A percentile compares a stretch with the other conserved stretches of the same genome.
phyloP scores from a whole-genome alignment of 768 basidiomycete genomes.

The Pisolithus orientalis region DNA sequence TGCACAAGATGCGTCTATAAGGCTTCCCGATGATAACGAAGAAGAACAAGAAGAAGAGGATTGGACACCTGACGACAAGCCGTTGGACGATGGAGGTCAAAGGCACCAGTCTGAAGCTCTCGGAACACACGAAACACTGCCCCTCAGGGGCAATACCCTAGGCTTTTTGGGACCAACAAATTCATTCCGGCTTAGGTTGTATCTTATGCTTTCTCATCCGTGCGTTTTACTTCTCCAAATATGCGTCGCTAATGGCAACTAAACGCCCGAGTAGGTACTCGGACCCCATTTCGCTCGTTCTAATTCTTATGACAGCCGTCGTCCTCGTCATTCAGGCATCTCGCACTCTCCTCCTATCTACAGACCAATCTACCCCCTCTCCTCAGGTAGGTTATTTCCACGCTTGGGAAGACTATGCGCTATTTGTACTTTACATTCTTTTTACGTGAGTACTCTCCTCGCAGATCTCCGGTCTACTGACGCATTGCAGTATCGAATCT shows the following conservation, averaged over 20 bases:
- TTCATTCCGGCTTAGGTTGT: slow-evolving; percentile 55
- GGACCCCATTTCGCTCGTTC: slow-evolving; percentile 74
- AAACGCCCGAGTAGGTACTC: slow-evolving; percentile 53
- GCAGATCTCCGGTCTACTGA: not conserved
- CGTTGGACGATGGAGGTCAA: slow-evolving; percentile 30
- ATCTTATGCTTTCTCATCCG: slow-evolving; percentile 64
- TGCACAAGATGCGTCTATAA: slow-evolving; percentile 52
- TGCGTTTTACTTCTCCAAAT: slow-evolving; percentile 34
- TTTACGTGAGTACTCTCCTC: slow-evolving; percentile 62
- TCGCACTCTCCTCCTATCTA: slow-evolving; percentile 47
- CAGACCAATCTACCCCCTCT: slow-evolving; percentile 32
- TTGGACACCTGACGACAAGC: slow-evolving; percentile 30
- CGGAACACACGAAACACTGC: slow-evolving; percentile 39
- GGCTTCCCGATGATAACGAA: slow-evolving; percentile 45
- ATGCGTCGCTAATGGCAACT: not conserved
- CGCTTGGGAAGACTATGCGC: slow-evolving; percentile 79
- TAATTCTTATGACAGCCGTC: slow-evolving; percentile 81
- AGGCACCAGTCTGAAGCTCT: slow-evolving; percentile 21
- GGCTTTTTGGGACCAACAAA: slow-evolving; percentile 70
- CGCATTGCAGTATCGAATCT: slow-evolving; percentile 61
- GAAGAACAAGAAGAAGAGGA: slow-evolving; percentile 17
- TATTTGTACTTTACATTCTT: slow-evolving; percentile 78
- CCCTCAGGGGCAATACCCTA: slow-evolving; percentile 73
- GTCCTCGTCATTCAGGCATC: slow-evolving; percentile 79
- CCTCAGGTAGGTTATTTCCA: slow-evolving; percentile 74